phyloP scores from a whole-genome alignment of 192 early-diverging fungal species.

The Coemansia sp. region DNA sequence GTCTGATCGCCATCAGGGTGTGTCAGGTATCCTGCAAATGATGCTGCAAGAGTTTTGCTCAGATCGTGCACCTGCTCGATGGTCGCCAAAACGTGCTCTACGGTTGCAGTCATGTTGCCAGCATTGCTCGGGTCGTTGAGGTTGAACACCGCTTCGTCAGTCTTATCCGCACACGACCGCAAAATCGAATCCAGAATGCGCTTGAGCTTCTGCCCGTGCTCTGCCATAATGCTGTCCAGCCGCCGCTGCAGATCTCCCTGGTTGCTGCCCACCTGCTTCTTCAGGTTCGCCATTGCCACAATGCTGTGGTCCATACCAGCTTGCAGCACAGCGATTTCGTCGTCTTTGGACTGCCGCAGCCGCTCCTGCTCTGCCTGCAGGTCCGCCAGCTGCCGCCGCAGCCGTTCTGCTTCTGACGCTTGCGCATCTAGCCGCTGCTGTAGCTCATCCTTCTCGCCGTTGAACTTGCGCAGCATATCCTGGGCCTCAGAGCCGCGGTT shows the following conservation, averaged over 20 bases:
- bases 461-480: slow-evolving; percentile 75
- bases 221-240: slow-evolving; percentile 61
- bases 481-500: slow-evolving; percentile 83
- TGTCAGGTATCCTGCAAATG: slow-evolving; percentile 53
- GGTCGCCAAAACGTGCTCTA: slow-evolving; percentile 88
- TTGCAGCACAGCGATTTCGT: slow-evolving; percentile 75
- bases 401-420: slow-evolving; percentile 32
- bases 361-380: slow-evolving; percentile 36
- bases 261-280: slow-evolving; percentile 54
- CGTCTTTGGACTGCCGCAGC: slow-evolving; percentile 60
- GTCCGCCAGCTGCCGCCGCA: slow-evolving; percentile 47
- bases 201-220: slow-evolving; percentile 67
- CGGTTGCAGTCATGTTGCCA: slow-evolving; percentile 84
- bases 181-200: slow-evolving; percentile 84
- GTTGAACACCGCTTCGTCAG: slow-evolving; percentile 87
- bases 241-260: slow-evolving; percentile 61
- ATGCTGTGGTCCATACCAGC: slow-evolving; percentile 81
- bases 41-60: slow-evolving; percentile 61
- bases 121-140: slow-evolving; percentile 75
- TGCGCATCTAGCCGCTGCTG: slow-evolving; percentile 58
- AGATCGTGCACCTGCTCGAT: slow-evolving; percentile 79
- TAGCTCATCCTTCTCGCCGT: slow-evolving; percentile 77
- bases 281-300: slow-evolving; percentile 67
- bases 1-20: slow-evolving; percentile 76
- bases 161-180: slow-evolving; percentile 78